Evolutionary conservation across 495 filamentous ascomycete genomes (phyloP).

Genomic region (Letharia columbiana): DNA sequence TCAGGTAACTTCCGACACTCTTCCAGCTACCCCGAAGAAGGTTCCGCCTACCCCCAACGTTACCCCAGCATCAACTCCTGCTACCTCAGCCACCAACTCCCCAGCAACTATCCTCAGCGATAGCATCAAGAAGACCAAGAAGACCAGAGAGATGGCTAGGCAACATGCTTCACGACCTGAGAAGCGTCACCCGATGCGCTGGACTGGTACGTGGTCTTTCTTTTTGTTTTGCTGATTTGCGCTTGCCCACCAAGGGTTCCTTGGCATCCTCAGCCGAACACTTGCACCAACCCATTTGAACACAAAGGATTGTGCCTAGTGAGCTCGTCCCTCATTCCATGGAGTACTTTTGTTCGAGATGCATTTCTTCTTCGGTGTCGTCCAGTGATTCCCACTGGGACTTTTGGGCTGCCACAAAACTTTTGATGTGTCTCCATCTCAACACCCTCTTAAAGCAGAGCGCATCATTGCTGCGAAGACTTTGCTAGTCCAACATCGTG

Average conservation of each 20-base stretch:
- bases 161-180: constrained; percentile 25
- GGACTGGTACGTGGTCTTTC: constrained; percentile 34
- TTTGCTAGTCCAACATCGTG: background rate
- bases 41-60: background rate
- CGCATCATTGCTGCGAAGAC: too few relatives aligned
- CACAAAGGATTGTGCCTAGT: too few relatives aligned
- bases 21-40: background rate
- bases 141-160: constrained; percentile 12
- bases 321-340: too few relatives aligned
- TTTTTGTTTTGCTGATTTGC: background rate
- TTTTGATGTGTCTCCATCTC: too few relatives aligned
- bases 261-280: too few relatives aligned
- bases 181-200: constrained; percentile 38
- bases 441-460: too few relatives aligned
- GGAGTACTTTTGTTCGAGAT: too few relatives aligned
- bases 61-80: background rate
- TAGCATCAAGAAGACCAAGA: background rate
- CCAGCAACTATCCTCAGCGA: background rate
- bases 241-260: too few relatives aligned
- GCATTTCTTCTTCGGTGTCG: too few relatives aligned
- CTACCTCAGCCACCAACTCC: background rate
- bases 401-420: too few relatives aligned
- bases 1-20: background rate
- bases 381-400: too few relatives aligned
- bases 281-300: too few relatives aligned